Conservation (phyloP, 129 eudicot species). For the Helichrysum umbraculigerum region DNA sequence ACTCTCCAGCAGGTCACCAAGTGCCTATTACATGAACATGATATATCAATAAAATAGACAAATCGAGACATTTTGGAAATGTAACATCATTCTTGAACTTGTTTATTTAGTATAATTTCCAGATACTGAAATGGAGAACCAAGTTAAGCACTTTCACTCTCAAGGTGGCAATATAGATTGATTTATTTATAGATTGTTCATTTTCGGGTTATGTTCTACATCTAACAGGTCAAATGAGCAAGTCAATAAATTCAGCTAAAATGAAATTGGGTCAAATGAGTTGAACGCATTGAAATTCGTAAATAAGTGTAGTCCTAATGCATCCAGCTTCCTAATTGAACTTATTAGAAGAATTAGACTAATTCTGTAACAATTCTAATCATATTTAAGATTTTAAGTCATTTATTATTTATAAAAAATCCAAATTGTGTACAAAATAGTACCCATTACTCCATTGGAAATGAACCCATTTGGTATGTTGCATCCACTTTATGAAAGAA, state of each 20-base stretch:
- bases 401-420: background rate
- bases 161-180: background rate
- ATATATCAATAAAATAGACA: constrained; percentile 4
- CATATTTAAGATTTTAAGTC: too few relatives aligned
- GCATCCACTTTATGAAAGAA: background rate
- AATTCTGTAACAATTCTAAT: background rate
- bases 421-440: background rate
- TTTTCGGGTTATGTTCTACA: background rate
- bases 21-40: constrained; percentile 46
- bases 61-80: background rate
- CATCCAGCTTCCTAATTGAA: background rate
- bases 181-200: background rate
- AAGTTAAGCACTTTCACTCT: background rate
- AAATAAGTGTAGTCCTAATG: background rate
- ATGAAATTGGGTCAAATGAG: background rate
- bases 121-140: background rate
- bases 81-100: background rate
- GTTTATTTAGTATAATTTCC: background rate
- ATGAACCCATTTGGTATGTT: background rate
- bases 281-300: background rate
- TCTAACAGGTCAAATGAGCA: background rate
- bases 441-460: background rate
- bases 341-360: background rate
- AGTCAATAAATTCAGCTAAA: background rate
- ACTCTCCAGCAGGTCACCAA: constrained; percentile 92